phyloP scores from a whole-genome alignment of 345 rosid genomes.

The Melaleuca alternifolia region DNA sequence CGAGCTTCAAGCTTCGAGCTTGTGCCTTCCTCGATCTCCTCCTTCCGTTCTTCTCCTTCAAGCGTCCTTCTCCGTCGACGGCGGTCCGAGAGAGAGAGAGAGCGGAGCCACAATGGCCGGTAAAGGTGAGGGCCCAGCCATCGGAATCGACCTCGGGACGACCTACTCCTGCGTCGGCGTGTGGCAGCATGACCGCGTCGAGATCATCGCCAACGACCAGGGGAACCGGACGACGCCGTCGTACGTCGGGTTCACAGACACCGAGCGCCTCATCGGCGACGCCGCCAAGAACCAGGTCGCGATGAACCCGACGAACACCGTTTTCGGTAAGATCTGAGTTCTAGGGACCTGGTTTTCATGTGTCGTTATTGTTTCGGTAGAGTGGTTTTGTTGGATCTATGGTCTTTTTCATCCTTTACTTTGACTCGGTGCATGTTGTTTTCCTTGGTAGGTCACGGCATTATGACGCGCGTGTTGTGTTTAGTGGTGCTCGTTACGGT shows the following conservation, averaged over 20 bases:
- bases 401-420: not conserved
- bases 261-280: conserved; percentile 22
- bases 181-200: conserved; percentile 25
- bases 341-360: too few species aligned
- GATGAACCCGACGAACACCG: conserved; percentile 33
- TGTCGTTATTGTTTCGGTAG: not conserved
- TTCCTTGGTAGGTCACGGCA: not conserved
- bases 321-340: conserved; percentile 17
- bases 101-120: conserved; percentile 15
- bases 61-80: not conserved
- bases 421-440: not conserved
- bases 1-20: not conserved
- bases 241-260: conserved; percentile 24
- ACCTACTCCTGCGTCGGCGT: conserved; percentile 30
- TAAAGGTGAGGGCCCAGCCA: conserved; percentile 26
- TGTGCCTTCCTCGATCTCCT: not conserved
- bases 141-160: conserved; percentile 24
- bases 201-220: conserved; percentile 29
- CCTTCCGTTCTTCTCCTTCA: not conserved
- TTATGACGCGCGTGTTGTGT: not conserved
- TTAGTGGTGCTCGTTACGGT: not conserved
- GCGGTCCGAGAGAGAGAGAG: not conserved
- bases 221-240: conserved; percentile 27
- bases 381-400: not conserved
- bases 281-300: conserved; percentile 32